Conservation (phyloP, 2,329 filamentous ascomycete genomes). For the Fusarium nurragi region DNA sequence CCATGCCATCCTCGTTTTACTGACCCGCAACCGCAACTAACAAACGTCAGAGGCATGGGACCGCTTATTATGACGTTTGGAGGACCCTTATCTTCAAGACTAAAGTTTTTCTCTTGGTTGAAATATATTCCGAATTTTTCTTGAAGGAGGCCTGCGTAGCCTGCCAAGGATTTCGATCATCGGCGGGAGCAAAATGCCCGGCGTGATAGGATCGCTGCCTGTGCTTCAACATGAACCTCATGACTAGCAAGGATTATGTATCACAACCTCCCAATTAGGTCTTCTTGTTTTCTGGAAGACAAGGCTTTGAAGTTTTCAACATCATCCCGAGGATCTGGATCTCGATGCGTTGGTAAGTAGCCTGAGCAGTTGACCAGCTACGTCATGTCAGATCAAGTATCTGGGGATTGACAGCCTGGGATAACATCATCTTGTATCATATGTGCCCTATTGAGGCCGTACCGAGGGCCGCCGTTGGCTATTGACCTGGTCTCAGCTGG, state of each 20-base stretch:
- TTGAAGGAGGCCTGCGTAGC: background rate
- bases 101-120: background rate
- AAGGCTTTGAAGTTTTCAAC: conserved; percentile 7
- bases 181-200: conserved; percentile 30
- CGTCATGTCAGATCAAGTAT: conserved; percentile 29
- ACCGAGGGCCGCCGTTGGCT: background rate
- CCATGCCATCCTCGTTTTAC: background rate
- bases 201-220: background rate
- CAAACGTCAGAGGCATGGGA: conserved; percentile 1
- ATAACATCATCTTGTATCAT: conserved; percentile 23
- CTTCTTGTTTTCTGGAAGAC: conserved; percentile 7
- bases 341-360: conserved; percentile 16
- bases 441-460: conserved; percentile 4
- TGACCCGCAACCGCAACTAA: background rate
- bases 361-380: conserved; percentile 3
- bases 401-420: conserved; percentile 7
- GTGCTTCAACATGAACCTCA: background rate
- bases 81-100: conserved; percentile 5
- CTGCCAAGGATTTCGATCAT: background rate
- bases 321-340: conserved; percentile 6
- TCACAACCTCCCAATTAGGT: background rate
- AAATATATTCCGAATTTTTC: background rate
- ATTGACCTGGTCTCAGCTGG: background rate
- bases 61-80: conserved; percentile 27
- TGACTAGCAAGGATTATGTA: conserved; percentile 5